Base-by-base conservation (phyloP, 345 rosid species). In the Nasturtium officinale region DNA sequence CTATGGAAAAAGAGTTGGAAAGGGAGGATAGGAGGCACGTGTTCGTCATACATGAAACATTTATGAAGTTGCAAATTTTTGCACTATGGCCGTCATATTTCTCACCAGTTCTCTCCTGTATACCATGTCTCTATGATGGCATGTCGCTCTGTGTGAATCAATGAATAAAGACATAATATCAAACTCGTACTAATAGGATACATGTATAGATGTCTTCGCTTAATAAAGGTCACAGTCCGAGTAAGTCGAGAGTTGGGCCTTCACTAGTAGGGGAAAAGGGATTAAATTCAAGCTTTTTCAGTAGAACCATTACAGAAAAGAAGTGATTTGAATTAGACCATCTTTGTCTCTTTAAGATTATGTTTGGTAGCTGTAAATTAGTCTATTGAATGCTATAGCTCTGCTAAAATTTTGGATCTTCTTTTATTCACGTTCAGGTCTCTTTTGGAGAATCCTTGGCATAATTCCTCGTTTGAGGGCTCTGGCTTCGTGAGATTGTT, bases 371-470 rank as follows among this genome's bases (percentile, higher is more conserved):
- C 60, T 69, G 59, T 43, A 45, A 45, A 35, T 76, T 55, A 46
- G 61, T 63, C 61, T 56, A 77, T 55, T 8, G 35, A 5, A 64
- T 7, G 59, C 33, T 63, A 35, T 12, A 65, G 17, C 35, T 48
- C 51, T 71, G 40, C 65, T 58, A 35, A 23, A 65, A 38, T 32
- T 71, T 46, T 69, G 13, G 9, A 67, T 23, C 10, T 79, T 55
- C 67, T 61, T 20, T 60, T 65, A 78, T 17, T 25, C 59, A 65
- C 48, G 74, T 77, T 82, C 87, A 95, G 99, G 80, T 77, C 86
- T 76, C 85, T 88, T 55, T 77, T 91, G 87, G 97, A 91, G 75
- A 95, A 95, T 81, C 99, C 99, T 29, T 95, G 97, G 97, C 96
- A 95, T 79, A 91, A 95, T 82, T 84, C 97, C 43, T 76, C 96